A percentile compares a stretch with the other conserved stretches of the same genome.
phyloP scores from a whole-genome alignment of 306 rosid species.

The Vicia villosa region DNA sequence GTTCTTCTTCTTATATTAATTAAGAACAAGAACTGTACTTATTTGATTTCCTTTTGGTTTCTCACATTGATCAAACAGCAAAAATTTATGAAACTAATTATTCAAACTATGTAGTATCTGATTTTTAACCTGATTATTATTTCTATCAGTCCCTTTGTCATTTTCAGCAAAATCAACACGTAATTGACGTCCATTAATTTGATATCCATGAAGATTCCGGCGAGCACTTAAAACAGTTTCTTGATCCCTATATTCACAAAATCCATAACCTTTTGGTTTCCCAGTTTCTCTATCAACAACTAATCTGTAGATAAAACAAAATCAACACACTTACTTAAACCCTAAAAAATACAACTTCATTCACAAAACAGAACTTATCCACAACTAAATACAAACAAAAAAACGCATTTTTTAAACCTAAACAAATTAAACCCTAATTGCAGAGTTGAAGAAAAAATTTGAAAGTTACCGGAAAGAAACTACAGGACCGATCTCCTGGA shows the following conservation, averaged over 20 bases:
- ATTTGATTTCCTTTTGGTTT: too few species aligned
- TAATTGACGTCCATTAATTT: slow-evolving; percentile 92
- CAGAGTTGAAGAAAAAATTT: too few species aligned
- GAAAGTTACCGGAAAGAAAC: slow-evolving; percentile 82
- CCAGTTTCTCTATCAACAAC: slow-evolving; percentile 98
- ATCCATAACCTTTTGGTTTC: slow-evolving; percentile 96
- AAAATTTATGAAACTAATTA: slow-evolving; percentile 19
- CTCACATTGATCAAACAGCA: too few species aligned
- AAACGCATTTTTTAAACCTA: background rate
- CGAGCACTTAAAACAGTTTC: slow-evolving; percentile 98
- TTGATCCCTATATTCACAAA: slow-evolving; percentile 99
- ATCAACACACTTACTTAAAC: slow-evolving; percentile 25
- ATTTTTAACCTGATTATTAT: slow-evolving; percentile 74
- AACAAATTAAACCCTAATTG: background rate
- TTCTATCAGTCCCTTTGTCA: slow-evolving; percentile 86
- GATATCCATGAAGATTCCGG: slow-evolving; percentile 95
- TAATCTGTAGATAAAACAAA: slow-evolving; percentile 51
- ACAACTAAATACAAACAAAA: too few species aligned
- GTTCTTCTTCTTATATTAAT: too few species aligned
- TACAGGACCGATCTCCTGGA: slow-evolving; percentile 99
- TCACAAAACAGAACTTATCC: too few species aligned
- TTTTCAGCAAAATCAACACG: slow-evolving; percentile 98
- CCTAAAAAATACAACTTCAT: background rate
- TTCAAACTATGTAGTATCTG: slow-evolving; percentile 1
- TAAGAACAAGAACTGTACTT: too few species aligned